phyloP scores from a whole-genome alignment of 139 green algal species.

The Ettlia oleoabundans region DNA sequence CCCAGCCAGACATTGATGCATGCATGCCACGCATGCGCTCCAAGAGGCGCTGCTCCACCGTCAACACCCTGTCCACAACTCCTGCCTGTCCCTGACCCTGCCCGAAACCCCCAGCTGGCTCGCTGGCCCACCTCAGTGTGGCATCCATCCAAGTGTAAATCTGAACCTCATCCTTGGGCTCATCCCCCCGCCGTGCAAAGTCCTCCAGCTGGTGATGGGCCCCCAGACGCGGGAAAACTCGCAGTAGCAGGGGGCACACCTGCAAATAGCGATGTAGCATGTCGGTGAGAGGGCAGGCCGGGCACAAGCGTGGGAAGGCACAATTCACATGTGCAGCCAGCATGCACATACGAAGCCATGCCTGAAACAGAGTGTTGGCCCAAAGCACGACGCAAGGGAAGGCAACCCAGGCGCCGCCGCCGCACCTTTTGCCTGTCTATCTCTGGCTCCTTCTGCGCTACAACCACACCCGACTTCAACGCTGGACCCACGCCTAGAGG shows the following conservation, averaged over 20 bases:
- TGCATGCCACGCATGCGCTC: no score
- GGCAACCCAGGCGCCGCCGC: background rate
- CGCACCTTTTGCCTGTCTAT: conserved; percentile 47
- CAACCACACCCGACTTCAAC: conserved; percentile 27
- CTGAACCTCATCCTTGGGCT: conserved; percentile 62
- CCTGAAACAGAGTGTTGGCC: background rate
- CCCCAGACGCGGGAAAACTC: conserved; percentile 76
- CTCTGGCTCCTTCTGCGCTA: conserved; percentile 26
- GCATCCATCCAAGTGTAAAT: conserved; percentile 96
- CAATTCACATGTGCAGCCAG: no score
- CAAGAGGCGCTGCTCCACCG: no score
- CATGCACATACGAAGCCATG: no score
- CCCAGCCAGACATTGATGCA: no score
- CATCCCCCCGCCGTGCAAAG: conserved; percentile 45
- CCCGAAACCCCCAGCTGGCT: no score
- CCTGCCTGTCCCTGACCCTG: no score
- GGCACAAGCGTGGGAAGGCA: no score
- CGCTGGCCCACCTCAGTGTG: conserved; percentile 62
- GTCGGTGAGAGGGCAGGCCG: no score
- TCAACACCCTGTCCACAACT: no score
- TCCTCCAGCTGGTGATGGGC: conserved; percentile 81
- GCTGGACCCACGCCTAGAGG: background rate
- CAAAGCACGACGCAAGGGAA: background rate
- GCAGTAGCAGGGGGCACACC: conserved; percentile 84
- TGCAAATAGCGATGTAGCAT: background rate